Conservation (phyloP, 1,139 yeast genomes). For the Sugiyamaella grinbergsii region DNA sequence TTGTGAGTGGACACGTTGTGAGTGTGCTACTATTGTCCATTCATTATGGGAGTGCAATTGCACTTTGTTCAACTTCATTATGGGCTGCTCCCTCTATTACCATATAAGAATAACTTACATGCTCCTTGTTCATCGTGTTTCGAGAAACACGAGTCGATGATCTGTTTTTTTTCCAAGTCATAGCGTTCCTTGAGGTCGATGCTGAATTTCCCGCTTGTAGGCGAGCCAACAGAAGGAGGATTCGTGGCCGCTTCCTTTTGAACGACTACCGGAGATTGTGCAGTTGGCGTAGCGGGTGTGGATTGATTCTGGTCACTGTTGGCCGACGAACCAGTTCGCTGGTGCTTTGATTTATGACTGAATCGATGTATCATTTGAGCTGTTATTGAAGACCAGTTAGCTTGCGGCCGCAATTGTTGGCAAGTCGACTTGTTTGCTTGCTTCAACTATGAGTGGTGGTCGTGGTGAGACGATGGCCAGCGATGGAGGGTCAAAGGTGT, state of each 20-base stretch:
- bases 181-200: constrained; percentile 13
- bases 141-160: constrained; percentile 26
- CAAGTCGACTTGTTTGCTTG: too few species aligned
- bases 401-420: too few species aligned
- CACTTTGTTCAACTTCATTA: too few species aligned
- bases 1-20: too few species aligned
- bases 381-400: too few species aligned
- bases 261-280: not conserved
- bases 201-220: not conserved
- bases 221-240: constrained; percentile 7
- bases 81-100: too few species aligned
- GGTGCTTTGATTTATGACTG: constrained; percentile 10
- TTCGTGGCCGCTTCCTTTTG: not conserved
- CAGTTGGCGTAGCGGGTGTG: constrained; percentile 3
- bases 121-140: constrained; percentile 25
- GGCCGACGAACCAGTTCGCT: constrained; percentile 5
- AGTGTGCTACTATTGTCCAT: too few species aligned
- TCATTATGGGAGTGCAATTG: too few species aligned
- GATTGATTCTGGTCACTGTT: not conserved
- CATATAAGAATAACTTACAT: too few species aligned
- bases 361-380: constrained; percentile 11
- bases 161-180: constrained; percentile 25
- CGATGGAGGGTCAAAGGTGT: too few species aligned
- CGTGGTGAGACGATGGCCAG: too few species aligned
- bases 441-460: too few species aligned